A percentile compares a stretch with the other conserved stretches of the same genome.
These are phyloP conservation scores for Eucalyptus microcorys DNA, from an alignment of 345 rosid species.

Conservation along the genomic window DNA sequence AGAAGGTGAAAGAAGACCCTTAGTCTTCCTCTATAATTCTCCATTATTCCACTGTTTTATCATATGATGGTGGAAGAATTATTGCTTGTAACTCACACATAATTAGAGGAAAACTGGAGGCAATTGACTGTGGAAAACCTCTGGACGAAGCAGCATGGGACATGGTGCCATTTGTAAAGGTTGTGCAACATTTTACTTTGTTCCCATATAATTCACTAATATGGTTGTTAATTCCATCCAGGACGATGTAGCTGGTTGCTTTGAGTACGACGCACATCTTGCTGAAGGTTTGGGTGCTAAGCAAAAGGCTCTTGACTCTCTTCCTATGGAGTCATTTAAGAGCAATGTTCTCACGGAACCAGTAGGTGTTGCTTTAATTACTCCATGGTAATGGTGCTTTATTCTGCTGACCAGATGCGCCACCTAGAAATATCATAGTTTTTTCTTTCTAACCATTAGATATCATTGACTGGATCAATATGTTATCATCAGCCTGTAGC, in stretches of 20 bases:
- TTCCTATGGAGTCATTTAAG: constrained; percentile 79
- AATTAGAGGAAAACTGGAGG: constrained; percentile 40
- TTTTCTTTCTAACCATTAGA: neutral
- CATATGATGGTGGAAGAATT: too few species aligned
- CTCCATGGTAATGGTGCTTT: constrained; percentile 66
- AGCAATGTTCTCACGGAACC: constrained; percentile 71
- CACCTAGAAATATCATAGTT: neutral
- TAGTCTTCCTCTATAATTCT: too few species aligned
- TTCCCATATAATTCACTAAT: neutral
- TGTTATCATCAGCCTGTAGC: neutral
- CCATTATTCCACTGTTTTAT: too few species aligned
- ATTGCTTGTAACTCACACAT: too few species aligned
- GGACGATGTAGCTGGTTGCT: constrained; percentile 98
- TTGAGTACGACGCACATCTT: constrained; percentile 88
- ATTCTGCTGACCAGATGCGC: neutral
- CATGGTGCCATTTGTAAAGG: constrained; percentile 26
- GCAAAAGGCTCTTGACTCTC: constrained; percentile 72
- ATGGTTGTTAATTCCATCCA: constrained; percentile 17
- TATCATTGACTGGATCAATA: neutral
- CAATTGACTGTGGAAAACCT: constrained; percentile 79
- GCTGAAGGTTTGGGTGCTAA: constrained; percentile 90
- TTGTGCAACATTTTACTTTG: neutral
- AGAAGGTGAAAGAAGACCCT: too few species aligned
- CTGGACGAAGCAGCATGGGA: constrained; percentile 90
- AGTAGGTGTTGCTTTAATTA: constrained; percentile 86